Evolutionary conservation across 352 stramenopile species (phyloP), one percentile per base, ranked within the genome.

Genomic region (Globisporangium radiosum): DNA sequence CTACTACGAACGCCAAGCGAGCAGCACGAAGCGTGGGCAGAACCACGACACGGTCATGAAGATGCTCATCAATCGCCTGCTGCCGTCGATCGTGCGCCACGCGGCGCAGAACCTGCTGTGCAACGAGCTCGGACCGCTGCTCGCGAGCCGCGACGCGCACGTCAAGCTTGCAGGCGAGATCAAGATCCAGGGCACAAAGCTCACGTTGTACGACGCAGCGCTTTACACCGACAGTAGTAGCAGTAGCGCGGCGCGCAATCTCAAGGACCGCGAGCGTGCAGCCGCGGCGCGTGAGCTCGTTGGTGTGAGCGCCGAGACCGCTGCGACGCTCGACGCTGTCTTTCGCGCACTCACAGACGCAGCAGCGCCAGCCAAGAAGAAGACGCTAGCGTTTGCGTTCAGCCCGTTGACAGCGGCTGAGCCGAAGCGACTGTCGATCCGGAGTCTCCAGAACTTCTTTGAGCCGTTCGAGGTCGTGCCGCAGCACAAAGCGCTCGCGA

Each of bases 1-100:
- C 37, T 92, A 92, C 65, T 92, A 90, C 52, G 81, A 92, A 55
- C 72, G 81, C 0, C 68, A 76, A 50, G 57, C 66, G 40, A 85
- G 74, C 47, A 88, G 73, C 36, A 75, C 71, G 17, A 84, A 88
- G 45, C 72, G 66, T 5, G 73, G 72, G 4, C 81, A 76, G 10
- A 78, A 88, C 36, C 77, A 92, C 61, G 81, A 92, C 63, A 88
- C 71, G 10, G 75, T 92, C 15, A 85, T 92, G 67, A 89, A 88
- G 65, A 71, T 88, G 57, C 88, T 92, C 17, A 86, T 92, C 48
- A 92, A 92, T 49, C 71, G 78, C 0, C 64, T 92, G 62, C 53
- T 92, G 14, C 81, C 81, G 11, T 76, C 69, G 2, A 66, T 92
- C 9, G 81, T 92, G 19, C 68, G 74, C 8, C 62, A 83, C 13